Percentiles rank a stretch among this genome's conserved stretches.
Evolutionary conservation across 176 grass and related monocot species (phyloP).

Genomic region (Aegilops speltoides): DNA sequence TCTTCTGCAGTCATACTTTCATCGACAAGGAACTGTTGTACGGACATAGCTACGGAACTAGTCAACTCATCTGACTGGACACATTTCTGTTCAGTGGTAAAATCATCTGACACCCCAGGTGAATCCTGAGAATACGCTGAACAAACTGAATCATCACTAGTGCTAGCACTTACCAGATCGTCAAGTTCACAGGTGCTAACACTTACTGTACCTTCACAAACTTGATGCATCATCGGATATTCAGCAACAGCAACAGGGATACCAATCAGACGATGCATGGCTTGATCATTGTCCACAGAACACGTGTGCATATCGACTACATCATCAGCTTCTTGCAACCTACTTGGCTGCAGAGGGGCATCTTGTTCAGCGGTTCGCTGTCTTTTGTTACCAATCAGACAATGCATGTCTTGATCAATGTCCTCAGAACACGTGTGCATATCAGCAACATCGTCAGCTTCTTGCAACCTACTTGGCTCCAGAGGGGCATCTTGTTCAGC

Average conservation of each 20-base stretch:
- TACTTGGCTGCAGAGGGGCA: conserved; percentile 9
- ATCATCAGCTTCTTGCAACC: conserved; percentile 20
- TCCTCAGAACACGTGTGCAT: background rate
- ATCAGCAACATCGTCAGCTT: conserved; percentile 7
- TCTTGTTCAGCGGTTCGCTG: conserved; percentile 14
- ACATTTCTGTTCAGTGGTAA: conserved; percentile 10
- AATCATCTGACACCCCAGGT: conserved; percentile 14
- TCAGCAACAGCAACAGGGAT: conserved; percentile 59
- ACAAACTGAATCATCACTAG: conserved; percentile 24
- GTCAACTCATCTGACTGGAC: conserved; percentile 26
- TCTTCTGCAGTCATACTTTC: conserved; percentile 22
- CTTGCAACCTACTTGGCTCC: conserved; percentile 18
- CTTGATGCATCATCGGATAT: conserved; percentile 63
- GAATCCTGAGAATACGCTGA: conserved; percentile 39
- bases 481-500: background rate
- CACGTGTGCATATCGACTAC: background rate
- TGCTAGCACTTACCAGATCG: conserved; percentile 31
- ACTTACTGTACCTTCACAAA: conserved; percentile 35
- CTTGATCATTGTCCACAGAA: conserved; percentile 24
- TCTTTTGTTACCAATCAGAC: conserved; percentile 22
- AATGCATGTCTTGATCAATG: conserved; percentile 15
- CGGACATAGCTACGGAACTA: conserved; percentile 34
- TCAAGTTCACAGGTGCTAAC: conserved; percentile 31
- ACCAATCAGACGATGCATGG: conserved; percentile 27
- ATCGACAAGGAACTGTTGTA: conserved; percentile 19